These are phyloP conservation scores for Diplodia mutila DNA, from an alignment of 2,329 filamentous ascomycete genomes.

Conservation along the genomic window DNA sequence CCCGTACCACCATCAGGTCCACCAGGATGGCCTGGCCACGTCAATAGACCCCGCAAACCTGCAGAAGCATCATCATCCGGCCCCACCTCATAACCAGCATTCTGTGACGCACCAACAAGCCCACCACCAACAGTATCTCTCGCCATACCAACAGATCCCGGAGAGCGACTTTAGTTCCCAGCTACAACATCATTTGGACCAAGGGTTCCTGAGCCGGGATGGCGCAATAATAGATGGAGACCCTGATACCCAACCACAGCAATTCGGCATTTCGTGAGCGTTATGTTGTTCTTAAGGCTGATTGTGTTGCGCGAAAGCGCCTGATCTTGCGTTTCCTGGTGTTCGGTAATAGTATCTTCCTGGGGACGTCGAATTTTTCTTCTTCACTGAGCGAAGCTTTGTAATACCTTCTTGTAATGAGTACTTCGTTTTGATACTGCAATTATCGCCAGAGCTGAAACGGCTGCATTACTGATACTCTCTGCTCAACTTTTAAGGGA, in stretches of 20 bases:
- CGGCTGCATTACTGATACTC: neutral
- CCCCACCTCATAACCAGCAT: neutral
- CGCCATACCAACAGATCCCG: neutral
- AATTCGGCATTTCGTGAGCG: slow-evolving; percentile 6
- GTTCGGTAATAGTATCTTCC: neutral
- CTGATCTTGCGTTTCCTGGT: neutral
- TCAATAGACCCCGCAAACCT: slow-evolving; percentile 7
- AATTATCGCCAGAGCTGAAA: neutral
- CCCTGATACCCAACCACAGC: slow-evolving; percentile 18
- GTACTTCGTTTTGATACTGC: neutral
- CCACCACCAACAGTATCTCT: slow-evolving; percentile 1
- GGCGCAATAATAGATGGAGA: slow-evolving; percentile 4
- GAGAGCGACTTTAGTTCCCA: neutral
- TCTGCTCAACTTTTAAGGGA: neutral
- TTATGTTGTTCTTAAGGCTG: neutral
- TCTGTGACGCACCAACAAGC: neutral
- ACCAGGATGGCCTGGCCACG: neutral
- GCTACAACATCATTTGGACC: neutral
- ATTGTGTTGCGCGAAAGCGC: neutral
- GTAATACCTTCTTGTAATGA: neutral
- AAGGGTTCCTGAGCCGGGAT: neutral
- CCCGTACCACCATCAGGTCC: neutral
- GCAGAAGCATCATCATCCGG: neutral
- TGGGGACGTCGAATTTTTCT: neutral
- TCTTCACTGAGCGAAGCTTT: neutral